A percentile compares a stretch with the other conserved stretches of the same genome.
phyloP scores from a whole-genome alignment of 1,284 basidiomycete genomes.

The Ganoderma sinense region DNA sequence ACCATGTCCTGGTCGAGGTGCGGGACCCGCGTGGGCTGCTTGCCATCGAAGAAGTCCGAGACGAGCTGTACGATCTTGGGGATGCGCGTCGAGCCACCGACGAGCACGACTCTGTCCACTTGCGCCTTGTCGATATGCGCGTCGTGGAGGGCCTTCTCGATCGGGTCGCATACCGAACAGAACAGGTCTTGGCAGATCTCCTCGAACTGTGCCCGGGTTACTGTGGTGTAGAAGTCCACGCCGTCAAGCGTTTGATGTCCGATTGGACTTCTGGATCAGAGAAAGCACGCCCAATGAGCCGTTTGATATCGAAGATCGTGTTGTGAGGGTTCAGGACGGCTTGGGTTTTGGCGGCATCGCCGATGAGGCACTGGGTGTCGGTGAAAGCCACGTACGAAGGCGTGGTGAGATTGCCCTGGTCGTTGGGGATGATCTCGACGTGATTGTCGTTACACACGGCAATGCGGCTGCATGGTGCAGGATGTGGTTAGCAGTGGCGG shows the following conservation, averaged over 20 bases:
- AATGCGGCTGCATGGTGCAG: neutral
- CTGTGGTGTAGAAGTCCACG: conserved; percentile 98
- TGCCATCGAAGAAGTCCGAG: conserved; percentile 98
- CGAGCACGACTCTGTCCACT: conserved; percentile 97
- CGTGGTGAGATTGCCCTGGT: neutral
- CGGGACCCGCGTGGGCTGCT: conserved; percentile 92
- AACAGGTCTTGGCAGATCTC: conserved; percentile 98
- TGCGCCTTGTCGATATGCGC: conserved; percentile 95
- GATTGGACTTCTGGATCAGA: no score
- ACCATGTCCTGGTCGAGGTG: conserved; percentile 99
- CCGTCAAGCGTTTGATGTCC: no score
- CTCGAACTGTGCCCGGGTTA: conserved; percentile 99
- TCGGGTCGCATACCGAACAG: conserved; percentile 96
- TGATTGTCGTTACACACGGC: neutral
- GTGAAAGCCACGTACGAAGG: neutral
- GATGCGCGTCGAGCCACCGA: conserved; percentile 99
- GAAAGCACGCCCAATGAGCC: conserved; percentile 98
- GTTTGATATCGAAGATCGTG: neutral
- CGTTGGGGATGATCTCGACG: no score
- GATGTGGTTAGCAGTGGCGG: neutral
- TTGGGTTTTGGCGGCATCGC: no score
- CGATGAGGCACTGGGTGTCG: neutral
- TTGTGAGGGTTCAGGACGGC: neutral
- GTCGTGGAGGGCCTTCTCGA: no score
- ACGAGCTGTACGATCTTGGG: conserved; percentile 98